A percentile compares a stretch with the other conserved stretches of the same genome.
Evolutionary conservation across 2,329 filamentous ascomycete species (phyloP).

Genomic region (Peltaster fructicola): DNA sequence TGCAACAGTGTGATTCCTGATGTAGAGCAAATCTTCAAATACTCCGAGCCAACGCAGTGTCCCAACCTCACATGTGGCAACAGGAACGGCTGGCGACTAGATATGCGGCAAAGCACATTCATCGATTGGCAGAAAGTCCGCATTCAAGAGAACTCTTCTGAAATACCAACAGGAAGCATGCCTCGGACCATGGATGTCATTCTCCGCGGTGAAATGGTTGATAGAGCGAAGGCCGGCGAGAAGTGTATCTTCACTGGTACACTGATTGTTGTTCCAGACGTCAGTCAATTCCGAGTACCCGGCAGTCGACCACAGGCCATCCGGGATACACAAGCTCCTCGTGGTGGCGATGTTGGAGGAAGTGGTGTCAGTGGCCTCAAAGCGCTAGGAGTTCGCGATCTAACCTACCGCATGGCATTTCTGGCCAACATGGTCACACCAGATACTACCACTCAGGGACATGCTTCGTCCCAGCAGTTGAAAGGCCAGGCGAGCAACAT

Average conservation of each 20-base stretch:
- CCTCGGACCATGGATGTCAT: constrained; percentile 96
- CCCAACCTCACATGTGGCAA: constrained; percentile 79
- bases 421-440: constrained; percentile 90
- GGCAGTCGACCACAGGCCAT: constrained; percentile 69
- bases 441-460: constrained; percentile 65
- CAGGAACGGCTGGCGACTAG: constrained; percentile 82
- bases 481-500: constrained; percentile 68
- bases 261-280: constrained; percentile 88
- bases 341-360: constrained; percentile 60
- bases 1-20: constrained; percentile 76
- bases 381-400: constrained; percentile 78
- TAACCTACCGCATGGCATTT: constrained; percentile 94
- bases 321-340: constrained; percentile 58
- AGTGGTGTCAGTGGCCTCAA: constrained; percentile 78
- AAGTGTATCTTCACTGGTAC: constrained; percentile 97
- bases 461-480: constrained; percentile 45
- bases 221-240: constrained; percentile 90
- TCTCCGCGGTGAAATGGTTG: constrained; percentile 88
- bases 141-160: constrained; percentile 93
- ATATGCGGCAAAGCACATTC: constrained; percentile 92
- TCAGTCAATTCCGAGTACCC: constrained; percentile 83
- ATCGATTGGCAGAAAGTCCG: constrained; percentile 99
- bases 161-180: constrained; percentile 98
- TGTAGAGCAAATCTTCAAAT: constrained; percentile 92
- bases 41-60: constrained; percentile 91